Evolutionary conservation across 1,284 basidiomycete species (phyloP), one percentile per base, ranked within the genome.

Genomic region (Naganishia sp.): DNA sequence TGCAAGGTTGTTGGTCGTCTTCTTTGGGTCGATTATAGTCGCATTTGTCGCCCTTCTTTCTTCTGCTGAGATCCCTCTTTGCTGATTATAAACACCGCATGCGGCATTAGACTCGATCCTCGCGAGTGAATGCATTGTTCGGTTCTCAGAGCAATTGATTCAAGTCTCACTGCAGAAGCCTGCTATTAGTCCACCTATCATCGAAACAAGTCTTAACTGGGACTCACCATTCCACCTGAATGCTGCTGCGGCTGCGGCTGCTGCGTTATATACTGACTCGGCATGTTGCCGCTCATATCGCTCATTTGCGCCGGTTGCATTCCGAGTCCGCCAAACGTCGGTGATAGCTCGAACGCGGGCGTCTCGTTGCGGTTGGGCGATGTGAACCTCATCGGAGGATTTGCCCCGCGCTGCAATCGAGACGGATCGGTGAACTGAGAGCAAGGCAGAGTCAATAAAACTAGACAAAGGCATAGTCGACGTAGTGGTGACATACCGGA

Each of bases 321-420:
- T 5, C 79, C 79, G 31, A 80, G 68, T 15, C 79, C 79, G 52
- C 77, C 79, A 23, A 79, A 65, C 64, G 74, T 75, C 13, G 77
- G 75, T 63, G 77, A 77, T 33, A 72, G 67, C 45, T 78, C 76
- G 64, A 79, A 80, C 2, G 74, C 69, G 5, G 75, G 71, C 28
- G 71, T 70, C 21, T 72, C 72, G 21, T 70, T 66, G 39, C 63
- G 67, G 23, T 73, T 68, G 1, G 69, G 65, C 13, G 72, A 72
- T 13, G 70, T 69, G 16, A 75, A 64, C 28, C 76, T 72, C 49
- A 77, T 66, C 2, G 68, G 64, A 1, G 56, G 65, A 45, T 66
- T 64, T 1, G 55, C 65, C 15, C 61, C 55, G 23, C 65, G 65
- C 42, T 72, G 68, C 36, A 66, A 46, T 36, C 72, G 72, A 72